Conservation (phyloP, 169 alveolate genomes). For the Eimeria acervulina region DNA sequence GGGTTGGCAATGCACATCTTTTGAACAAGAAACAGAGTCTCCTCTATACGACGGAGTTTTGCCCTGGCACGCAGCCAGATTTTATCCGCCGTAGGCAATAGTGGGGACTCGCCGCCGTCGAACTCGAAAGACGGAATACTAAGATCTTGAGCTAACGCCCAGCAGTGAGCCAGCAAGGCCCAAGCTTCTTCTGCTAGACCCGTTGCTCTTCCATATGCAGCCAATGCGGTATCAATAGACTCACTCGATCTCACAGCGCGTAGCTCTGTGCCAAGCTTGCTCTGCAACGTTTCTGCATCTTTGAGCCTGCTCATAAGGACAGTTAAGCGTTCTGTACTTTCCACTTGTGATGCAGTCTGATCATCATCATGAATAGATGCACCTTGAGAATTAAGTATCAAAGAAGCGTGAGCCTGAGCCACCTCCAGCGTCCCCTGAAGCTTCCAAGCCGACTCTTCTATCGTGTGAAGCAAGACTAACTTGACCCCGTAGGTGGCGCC, state of each 20-base stretch:
- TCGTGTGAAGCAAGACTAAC: neutral
- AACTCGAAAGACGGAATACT: neutral
- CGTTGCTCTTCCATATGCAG: neutral
- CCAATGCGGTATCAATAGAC: neutral
- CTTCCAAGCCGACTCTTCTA: neutral
- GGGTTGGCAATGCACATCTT: neutral
- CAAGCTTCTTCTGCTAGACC: neutral
- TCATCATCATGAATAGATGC: neutral
- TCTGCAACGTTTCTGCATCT: neutral
- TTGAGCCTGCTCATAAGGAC: neutral
- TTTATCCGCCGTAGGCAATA: neutral
- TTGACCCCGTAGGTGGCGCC: constrained; percentile 4
- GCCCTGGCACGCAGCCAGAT: neutral
- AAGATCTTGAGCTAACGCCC: neutral
- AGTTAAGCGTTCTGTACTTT: neutral
- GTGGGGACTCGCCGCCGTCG: neutral
- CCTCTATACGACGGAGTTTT: neutral
- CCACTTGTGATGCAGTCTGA: neutral
- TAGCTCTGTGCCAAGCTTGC: neutral
- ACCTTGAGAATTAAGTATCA: neutral
- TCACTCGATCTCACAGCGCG: neutral
- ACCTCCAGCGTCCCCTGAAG: neutral
- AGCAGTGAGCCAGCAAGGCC: constrained; percentile 28
- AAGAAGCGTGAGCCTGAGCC: neutral
- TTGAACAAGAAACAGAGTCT: neutral